Base-by-base conservation (phyloP, 2,329 filamentous ascomycete species). In the Hypoxylon rubiginosum region DNA sequence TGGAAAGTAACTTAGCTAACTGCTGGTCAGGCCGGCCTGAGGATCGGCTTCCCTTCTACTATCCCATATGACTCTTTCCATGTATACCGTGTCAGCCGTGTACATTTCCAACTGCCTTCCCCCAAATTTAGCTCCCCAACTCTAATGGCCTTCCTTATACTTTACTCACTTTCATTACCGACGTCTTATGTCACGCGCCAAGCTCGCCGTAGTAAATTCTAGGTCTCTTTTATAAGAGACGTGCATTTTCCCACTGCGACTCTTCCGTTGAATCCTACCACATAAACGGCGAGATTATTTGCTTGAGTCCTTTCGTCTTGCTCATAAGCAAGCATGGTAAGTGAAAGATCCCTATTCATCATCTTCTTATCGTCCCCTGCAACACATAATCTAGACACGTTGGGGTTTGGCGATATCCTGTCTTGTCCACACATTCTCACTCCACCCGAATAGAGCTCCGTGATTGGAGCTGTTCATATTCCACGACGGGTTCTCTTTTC, bases 261-360 rank as follows among this genome's bases (percentile, higher is more conserved):
- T 58, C 39, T 48, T 30, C n/a, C 41, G 57, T 49, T 63, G 49
- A 59, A 50, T 53, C 56, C 58, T 53, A 32, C 59, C 41, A 58
- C 19, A 39, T 51, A 66, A 49, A 51, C 62, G 62, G 60, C 51
- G 48, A 64, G 54, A 61, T 34, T 53, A 55, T 55, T 51, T 45
- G 49, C 39, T 52, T 54, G 59, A 57, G 57, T 64, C 59, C 57
- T 68, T 57, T 64, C 59, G 67, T 68, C 61, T 73, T 59, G 66
- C 60, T 57, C 39, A 52, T 26, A 70, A 69, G 58, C 55, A 71
- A 71, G 55, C 61, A 72, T 70, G 70, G 70, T 71, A 62, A 63
- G 69, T 67, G 49, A 26, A 55, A 49, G 21, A 17, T 19, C 60
- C 39, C 6, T 43, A 4, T 19, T 43, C 17, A 17, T 17, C 17